These are phyloP conservation scores for Metrosideros polymorpha DNA, from an alignment of 441 rosid genomes.

Conservation along the genomic window DNA sequence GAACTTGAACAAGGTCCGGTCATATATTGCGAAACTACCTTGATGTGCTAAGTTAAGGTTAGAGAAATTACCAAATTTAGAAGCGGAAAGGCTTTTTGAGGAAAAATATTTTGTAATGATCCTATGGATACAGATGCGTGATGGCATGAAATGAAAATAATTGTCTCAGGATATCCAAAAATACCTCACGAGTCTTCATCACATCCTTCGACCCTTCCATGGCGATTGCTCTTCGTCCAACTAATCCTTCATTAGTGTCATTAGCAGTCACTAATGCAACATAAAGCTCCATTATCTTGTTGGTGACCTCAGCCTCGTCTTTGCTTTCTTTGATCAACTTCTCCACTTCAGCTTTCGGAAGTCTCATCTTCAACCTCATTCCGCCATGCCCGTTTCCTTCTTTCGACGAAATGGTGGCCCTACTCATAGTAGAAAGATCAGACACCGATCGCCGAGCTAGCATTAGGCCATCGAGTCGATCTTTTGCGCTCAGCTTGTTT, in stretches of 20 bases:
- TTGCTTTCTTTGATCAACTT: background rate
- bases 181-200: background rate
- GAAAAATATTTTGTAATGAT: background rate
- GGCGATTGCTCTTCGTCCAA: background rate
- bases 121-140: background rate
- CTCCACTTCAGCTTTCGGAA: background rate
- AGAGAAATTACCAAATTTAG: background rate
- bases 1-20: background rate
- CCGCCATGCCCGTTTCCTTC: background rate
- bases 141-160: background rate
- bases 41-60: background rate
- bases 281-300: background rate
- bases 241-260: background rate
- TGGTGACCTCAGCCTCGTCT: background rate
- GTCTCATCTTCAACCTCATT: background rate
- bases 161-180: background rate
- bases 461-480: background rate
- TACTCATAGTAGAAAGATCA: background rate
- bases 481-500: background rate
- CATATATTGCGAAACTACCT: background rate
- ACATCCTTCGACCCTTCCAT: background rate
- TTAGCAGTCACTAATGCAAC: background rate
- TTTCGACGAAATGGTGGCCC: background rate
- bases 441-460: background rate
- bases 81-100: background rate